Evolutionary conservation across 2,329 filamentous ascomycete genomes (phyloP).

Genomic region (Pseudonectria foliicola): DNA sequence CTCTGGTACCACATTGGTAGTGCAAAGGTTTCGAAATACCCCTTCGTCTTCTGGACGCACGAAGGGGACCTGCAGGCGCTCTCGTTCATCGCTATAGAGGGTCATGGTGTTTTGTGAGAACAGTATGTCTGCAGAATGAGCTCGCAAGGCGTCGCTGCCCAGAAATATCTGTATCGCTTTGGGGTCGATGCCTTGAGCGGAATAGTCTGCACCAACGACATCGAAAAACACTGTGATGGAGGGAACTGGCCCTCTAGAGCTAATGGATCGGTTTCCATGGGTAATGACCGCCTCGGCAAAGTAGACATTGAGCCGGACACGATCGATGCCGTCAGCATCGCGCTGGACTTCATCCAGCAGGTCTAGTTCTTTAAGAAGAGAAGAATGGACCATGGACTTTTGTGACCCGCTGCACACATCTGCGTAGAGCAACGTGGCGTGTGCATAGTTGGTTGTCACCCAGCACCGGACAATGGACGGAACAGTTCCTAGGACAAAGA

Average conservation of each 20-base stretch:
- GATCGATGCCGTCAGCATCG: constrained; percentile 57
- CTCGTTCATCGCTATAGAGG: constrained; percentile 77
- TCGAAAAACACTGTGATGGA: constrained; percentile 75
- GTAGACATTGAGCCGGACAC: constrained; percentile 74
- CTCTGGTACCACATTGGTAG: constrained; percentile 47
- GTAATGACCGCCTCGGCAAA: constrained; percentile 84
- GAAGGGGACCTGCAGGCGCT: constrained; percentile 83
- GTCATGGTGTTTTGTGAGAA: constrained; percentile 89
- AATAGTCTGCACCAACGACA: constrained; percentile 53
- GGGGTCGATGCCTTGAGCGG: constrained; percentile 24
- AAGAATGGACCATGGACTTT: constrained; percentile 71
- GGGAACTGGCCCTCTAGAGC: constrained; percentile 65
- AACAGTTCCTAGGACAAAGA: constrained; percentile 80
- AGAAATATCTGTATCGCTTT: constrained; percentile 78
- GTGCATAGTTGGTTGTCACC: constrained; percentile 85
- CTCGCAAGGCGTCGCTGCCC: constrained; percentile 78
- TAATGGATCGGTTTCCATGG: constrained; percentile 63
- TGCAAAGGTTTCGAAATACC: constrained; percentile 70
- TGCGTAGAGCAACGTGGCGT: constrained; percentile 82
- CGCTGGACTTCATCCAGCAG: constrained; percentile 59
- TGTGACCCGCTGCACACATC: constrained; percentile 89
- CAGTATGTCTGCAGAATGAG: constrained; percentile 82
- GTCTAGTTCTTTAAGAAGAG: constrained; percentile 67
- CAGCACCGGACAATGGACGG: constrained; percentile 95
- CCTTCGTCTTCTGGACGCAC: constrained; percentile 84